Percentiles rank a stretch among this genome's conserved stretches.
Evolutionary conservation across 345 rosid genomes (phyloP).

Genomic region (Boechera retrofracta): DNA sequence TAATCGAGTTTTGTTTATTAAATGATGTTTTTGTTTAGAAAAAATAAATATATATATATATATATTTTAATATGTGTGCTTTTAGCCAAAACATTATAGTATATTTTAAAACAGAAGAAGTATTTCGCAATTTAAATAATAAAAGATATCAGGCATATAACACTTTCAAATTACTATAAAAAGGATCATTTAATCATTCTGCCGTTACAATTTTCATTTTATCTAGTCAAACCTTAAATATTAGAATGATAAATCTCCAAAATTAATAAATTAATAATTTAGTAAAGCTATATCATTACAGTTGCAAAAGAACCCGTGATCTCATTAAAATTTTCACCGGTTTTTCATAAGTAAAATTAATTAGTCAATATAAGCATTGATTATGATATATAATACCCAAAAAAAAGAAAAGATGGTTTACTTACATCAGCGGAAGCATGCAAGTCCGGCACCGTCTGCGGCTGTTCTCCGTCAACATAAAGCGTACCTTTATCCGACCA

Average conservation of each 20-base stretch:
- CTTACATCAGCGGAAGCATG: conserved; percentile 44
- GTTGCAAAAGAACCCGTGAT: conserved; percentile 27
- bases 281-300: conserved; percentile 1
- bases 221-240: conserved; percentile 8
- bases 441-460: conserved; percentile 83
- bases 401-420: conserved; percentile 36
- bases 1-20: too few relatives aligned
- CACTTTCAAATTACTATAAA: too few relatives aligned
- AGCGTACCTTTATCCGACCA: conserved; percentile 88
- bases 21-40: too few relatives aligned
- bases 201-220: neutral
- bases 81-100: too few relatives aligned
- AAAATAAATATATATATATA: too few relatives aligned
- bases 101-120: too few relatives aligned
- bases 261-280: neutral
- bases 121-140: neutral
- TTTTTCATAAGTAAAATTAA: neutral
- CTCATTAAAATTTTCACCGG: neutral
- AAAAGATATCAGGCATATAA: too few relatives aligned
- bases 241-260: neutral
- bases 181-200: neutral
- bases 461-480: conserved; percentile 59
- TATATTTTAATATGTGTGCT: too few relatives aligned
- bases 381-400: too few relatives aligned
- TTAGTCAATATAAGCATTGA: neutral